Base-by-base conservation (phyloP, 2,329 filamentous ascomycete species). In the Penicillium oxalicum region DNA sequence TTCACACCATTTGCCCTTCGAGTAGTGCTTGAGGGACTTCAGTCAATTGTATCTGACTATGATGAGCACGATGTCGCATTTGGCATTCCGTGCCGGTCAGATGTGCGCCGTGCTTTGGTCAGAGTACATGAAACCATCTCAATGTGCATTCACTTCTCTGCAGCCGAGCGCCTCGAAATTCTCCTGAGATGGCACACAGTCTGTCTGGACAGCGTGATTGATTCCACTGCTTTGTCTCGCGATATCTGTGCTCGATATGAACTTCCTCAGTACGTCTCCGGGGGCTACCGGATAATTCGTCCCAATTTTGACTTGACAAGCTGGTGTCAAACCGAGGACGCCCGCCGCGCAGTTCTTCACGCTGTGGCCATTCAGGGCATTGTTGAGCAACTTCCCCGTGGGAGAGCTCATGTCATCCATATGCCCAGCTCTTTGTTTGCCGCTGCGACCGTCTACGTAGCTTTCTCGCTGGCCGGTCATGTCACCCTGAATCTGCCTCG, bases 361-460 rank as follows among this genome's bases (percentile, higher is more conserved):
- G 71, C 72, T 2, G 66, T 72, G 34, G 70, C 71, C 0, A 74
- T 75, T 13, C 72, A 74, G 50, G 70, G 74, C 34, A 74, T 75
- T 9, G 60, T 75, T 9, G 72, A 74, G 47, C 67, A 73, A 49
- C 54, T 75, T 6, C 72, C 72, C 2, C 59, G 71, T 25, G 72
- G 72, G 2, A 64, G 72, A 9, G 71, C 72, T 2, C 72, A 75
- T 52, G 70, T 70, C 0, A 68, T 74, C 9, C 70, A 74, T 51
- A 73, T 75, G 63, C 72, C 72, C 1, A 69, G 64, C 44, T 70
- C 71, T 0, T 60, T 75, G 1, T 74, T 75, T 47, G 67, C 72
- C 1, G 69, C 72, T 0, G 66, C 71, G 2, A 73, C 71, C 0
- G 62, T 74, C 4, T 75, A 74, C 48, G 62, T 67, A 6, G 69